These are phyloP conservation scores for Teunomyces lycoperdinae DNA, from an alignment of 805 yeast genomes.

Conservation along the genomic window DNA sequence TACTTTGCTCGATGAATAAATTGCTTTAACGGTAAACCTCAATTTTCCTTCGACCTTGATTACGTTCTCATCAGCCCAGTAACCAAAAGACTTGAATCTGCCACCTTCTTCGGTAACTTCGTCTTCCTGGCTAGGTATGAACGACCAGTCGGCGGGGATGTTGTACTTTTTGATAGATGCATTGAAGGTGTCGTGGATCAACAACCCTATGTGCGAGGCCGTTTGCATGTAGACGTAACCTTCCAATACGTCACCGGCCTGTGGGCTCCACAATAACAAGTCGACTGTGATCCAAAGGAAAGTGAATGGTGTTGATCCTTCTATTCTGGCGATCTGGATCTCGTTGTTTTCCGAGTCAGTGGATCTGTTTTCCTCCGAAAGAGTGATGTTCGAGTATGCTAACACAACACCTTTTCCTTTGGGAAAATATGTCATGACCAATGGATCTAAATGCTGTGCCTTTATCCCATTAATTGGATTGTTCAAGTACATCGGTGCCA, in stretches of 20 bases:
- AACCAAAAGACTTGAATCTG: slow-evolving; percentile 62
- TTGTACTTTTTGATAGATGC: slow-evolving; percentile 83
- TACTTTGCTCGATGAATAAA: slow-evolving; percentile 76
- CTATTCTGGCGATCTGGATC: slow-evolving; percentile 59
- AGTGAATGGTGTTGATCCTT: slow-evolving; percentile 81
- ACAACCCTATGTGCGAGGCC: slow-evolving; percentile 89
- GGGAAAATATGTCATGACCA: slow-evolving; percentile 77
- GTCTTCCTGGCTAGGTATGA: slow-evolving; percentile 75
- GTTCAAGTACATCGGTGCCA: slow-evolving; percentile 77
- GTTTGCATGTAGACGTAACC: slow-evolving; percentile 91
- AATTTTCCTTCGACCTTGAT: slow-evolving; percentile 79
- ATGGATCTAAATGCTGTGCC: slow-evolving; percentile 85
- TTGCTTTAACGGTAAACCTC: slow-evolving; percentile 66
- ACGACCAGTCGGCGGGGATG: slow-evolving; percentile 85
- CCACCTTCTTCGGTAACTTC: slow-evolving; percentile 31
- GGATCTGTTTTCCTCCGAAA: slow-evolving; percentile 42
- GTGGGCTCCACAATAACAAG: slow-evolving; percentile 85
- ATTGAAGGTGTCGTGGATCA: slow-evolving; percentile 90
- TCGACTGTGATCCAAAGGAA: slow-evolving; percentile 86
- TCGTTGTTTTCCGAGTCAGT: slow-evolving; percentile 38
- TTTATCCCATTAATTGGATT: slow-evolving; percentile 76
- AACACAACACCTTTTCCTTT: slow-evolving; percentile 80
- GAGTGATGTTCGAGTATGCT: slow-evolving; percentile 65
- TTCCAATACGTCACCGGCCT: slow-evolving; percentile 79
- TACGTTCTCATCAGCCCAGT: slow-evolving; percentile 81